Evolutionary conservation across 2,329 filamentous ascomycete species (phyloP).

Genomic region (Keithomyces neogunnii): DNA sequence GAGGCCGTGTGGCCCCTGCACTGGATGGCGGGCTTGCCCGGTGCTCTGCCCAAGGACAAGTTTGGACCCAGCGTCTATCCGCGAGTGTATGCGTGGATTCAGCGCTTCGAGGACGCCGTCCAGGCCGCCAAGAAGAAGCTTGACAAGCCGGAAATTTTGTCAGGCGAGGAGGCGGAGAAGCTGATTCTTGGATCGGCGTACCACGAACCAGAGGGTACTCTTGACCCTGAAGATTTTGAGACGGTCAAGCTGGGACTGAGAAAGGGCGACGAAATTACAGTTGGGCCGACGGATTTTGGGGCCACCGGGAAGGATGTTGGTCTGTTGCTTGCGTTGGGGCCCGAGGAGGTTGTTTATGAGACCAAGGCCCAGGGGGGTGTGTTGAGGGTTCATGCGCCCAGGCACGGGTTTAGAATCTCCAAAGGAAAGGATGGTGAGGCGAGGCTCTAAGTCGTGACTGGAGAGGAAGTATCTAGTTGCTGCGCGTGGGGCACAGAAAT

Average conservation of each 20-base stretch:
- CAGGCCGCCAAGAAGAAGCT: constrained; percentile 28
- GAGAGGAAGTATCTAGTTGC: too few species aligned
- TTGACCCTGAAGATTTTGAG: constrained; percentile 41
- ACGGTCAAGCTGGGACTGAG: constrained; percentile 37
- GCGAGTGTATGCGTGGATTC: constrained; percentile 54
- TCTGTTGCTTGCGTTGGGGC: constrained; percentile 40
- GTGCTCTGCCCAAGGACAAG: constrained; percentile 41
- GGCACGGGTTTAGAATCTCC: constrained; percentile 46
- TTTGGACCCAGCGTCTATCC: constrained; percentile 48
- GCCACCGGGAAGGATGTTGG: constrained; percentile 50
- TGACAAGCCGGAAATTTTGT: constrained; percentile 31
- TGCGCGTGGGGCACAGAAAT: too few species aligned
- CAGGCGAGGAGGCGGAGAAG: constrained; percentile 44
- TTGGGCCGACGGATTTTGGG: constrained; percentile 57
- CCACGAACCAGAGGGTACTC: constrained; percentile 31
- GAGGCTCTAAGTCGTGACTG: neutral
- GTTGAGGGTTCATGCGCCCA: constrained; percentile 52
- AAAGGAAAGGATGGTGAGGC: constrained; percentile 13
- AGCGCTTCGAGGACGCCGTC: constrained; percentile 46
- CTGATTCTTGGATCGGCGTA: constrained; percentile 37
- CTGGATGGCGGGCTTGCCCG: constrained; percentile 51
- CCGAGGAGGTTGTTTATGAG: constrained; percentile 50
- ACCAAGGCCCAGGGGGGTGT: constrained; percentile 30
- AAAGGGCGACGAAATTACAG: constrained; percentile 44
- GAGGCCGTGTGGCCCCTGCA: constrained; percentile 61